phyloP scores from a whole-genome alignment of 306 rosid species.

The Casuarina cunninghamiana region DNA sequence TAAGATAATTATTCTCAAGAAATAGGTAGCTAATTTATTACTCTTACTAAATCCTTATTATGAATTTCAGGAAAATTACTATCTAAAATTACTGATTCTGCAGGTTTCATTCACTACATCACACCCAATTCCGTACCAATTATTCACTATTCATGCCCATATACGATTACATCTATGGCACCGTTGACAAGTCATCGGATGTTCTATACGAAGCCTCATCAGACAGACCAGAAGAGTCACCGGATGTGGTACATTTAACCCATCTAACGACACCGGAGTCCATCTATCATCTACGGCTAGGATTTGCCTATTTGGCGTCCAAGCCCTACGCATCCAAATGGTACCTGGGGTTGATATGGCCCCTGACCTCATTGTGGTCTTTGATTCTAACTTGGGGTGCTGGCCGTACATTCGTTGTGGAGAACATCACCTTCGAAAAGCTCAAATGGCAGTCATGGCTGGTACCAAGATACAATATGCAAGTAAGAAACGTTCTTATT shows the following conservation, averaged over 20 bases:
- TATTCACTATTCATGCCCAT: slow-evolving; percentile 45
- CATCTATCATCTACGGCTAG: slow-evolving; percentile 34
- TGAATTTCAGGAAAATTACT: too few relatives aligned
- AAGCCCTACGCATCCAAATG: slow-evolving; percentile 30
- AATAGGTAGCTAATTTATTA: too few relatives aligned
- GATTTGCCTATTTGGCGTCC: slow-evolving; percentile 39
- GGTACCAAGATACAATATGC: slow-evolving; percentile 32
- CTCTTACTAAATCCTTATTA: too few relatives aligned
- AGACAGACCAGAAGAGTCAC: slow-evolving; percentile 15
- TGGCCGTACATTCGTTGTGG: slow-evolving; percentile 34
- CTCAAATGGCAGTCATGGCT: slow-evolving; percentile 44
- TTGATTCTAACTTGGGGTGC: slow-evolving; percentile 25
- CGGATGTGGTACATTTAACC: slow-evolving; percentile 41
- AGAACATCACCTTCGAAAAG: slow-evolving; percentile 24
- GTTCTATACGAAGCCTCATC: slow-evolving; percentile 18
- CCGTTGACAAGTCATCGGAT: slow-evolving; percentile 34
- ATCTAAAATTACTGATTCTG: too few relatives aligned
- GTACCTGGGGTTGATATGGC: slow-evolving; percentile 41
- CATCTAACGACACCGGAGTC: slow-evolving; percentile 40
- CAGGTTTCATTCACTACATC: slow-evolving; percentile 49
- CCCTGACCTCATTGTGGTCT: slow-evolving; percentile 33
- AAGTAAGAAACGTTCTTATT: neutral
- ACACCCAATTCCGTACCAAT: slow-evolving; percentile 48
- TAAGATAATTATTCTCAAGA: too few relatives aligned
- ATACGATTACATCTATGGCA: slow-evolving; percentile 36